phyloP scores from a whole-genome alignment of 441 rosid genomes.

The Populus tomentosa region DNA sequence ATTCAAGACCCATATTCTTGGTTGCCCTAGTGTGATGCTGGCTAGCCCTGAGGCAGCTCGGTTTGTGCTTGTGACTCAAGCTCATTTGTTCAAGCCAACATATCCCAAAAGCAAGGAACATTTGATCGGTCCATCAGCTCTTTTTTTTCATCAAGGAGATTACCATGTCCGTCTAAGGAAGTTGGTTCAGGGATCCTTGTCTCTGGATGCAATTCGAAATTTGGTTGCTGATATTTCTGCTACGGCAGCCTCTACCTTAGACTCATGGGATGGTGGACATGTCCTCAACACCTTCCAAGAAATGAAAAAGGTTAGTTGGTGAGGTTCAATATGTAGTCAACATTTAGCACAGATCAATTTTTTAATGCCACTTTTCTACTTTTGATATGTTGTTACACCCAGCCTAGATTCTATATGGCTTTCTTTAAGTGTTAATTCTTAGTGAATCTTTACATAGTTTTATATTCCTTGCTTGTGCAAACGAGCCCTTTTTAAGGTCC shows the following conservation, averaged over 20 bases:
- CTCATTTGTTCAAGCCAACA: conserved; percentile 82
- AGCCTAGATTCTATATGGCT: neutral
- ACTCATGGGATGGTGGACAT: conserved; percentile 46
- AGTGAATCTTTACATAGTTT: neutral
- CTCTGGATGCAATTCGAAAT: conserved; percentile 42
- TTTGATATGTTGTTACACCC: neutral
- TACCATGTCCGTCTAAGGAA: conserved; percentile 65
- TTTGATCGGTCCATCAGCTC: conserved; percentile 77
- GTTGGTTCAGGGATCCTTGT: conserved; percentile 58
- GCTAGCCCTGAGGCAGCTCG: conserved; percentile 84
- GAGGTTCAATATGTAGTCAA: neutral
- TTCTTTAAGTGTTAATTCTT: neutral
- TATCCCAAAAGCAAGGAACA: conserved; percentile 89
- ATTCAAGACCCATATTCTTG: conserved; percentile 84
- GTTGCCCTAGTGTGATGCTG: conserved; percentile 93
- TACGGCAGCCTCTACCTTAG: conserved; percentile 41
- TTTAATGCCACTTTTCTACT: neutral
- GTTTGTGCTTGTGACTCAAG: conserved; percentile 59
- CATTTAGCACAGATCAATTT: neutral
- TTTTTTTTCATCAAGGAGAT: conserved; percentile 85
- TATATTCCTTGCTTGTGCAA: neutral
- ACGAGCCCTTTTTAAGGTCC: neutral
- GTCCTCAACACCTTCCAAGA: conserved; percentile 54
- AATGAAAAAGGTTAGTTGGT: conserved; percentile 48
- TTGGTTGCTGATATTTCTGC: conserved; percentile 55